phyloP scores from a whole-genome alignment of 2,329 filamentous ascomycete species.

The Colletotrichum higginsianum region DNA sequence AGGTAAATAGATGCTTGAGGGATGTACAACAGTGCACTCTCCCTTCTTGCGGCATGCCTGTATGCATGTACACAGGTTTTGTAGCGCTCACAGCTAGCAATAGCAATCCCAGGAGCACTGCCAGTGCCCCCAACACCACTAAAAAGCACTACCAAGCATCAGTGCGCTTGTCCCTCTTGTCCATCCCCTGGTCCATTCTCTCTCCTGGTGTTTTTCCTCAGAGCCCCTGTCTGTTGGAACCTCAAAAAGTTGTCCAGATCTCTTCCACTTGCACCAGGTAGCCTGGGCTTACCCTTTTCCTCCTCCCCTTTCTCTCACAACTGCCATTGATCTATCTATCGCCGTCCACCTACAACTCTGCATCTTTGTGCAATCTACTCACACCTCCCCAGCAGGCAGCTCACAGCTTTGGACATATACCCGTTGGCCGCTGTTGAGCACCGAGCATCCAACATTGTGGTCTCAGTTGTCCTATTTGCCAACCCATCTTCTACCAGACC shows the following conservation, averaged over 20 bases:
- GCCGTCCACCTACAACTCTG: conserved; percentile 22
- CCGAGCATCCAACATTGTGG: conserved; percentile 13
- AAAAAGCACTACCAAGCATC: background rate
- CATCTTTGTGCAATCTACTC: conserved; percentile 34
- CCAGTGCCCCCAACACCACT: background rate
- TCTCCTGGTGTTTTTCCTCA: conserved; percentile 33
- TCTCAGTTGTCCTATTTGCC: conserved; percentile 3
- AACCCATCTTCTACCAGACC: conserved; percentile 6
- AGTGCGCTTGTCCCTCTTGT: conserved; percentile 19
- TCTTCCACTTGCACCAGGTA: conserved; percentile 20
- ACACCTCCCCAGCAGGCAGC: conserved; percentile 10
- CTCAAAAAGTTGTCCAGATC: conserved; percentile 43
- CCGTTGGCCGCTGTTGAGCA: conserved; percentile 7
- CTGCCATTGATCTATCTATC: conserved; percentile 30
- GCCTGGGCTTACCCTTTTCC: conserved; percentile 13
- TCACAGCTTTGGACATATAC: conserved; percentile 32
- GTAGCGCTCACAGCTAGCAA: background rate
- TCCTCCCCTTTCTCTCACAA: conserved; percentile 15
- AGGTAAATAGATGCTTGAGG: too few relatives aligned
- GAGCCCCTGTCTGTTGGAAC: conserved; percentile 40
- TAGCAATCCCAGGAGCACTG: background rate
- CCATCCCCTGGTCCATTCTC: conserved; percentile 15
- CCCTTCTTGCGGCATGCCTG: too few relatives aligned
- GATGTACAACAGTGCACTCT: too few relatives aligned
- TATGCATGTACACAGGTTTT: background rate